Conservation (phyloP, 2,329 filamentous ascomycete species). For the Scytalidium lignicola region DNA sequence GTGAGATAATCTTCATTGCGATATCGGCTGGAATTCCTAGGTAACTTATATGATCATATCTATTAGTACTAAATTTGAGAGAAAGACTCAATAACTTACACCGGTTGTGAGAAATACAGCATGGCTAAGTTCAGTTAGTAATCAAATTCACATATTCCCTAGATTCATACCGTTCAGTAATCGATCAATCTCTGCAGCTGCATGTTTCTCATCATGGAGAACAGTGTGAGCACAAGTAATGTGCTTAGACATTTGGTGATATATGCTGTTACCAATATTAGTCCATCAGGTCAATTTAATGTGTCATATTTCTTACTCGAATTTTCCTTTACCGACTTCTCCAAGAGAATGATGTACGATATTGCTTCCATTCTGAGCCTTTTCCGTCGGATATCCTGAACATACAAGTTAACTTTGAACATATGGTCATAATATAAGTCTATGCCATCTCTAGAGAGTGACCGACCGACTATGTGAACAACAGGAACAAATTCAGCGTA, state of each 20-base stretch:
- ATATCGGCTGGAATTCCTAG: constrained; percentile 5
- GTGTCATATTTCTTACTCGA: constrained; percentile 5
- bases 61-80: not conserved
- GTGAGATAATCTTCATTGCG: constrained; percentile 15
- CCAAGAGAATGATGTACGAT: constrained; percentile 48
- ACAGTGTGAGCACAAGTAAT: constrained; percentile 10
- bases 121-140: constrained; percentile 3
- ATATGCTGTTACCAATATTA: constrained; percentile 4
- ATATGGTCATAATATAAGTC: no score
- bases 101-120: constrained; percentile 7
- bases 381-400: constrained; percentile 2
- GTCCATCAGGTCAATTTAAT: no score
- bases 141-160: not conserved
- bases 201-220: constrained; percentile 5
- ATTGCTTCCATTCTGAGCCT: constrained; percentile 10
- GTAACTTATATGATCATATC: not conserved
- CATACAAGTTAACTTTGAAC: no score
- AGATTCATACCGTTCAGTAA: constrained; percentile 8
- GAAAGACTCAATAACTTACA: not conserved
- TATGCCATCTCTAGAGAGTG: no score
- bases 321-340: constrained; percentile 26
- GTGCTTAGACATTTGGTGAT: constrained; percentile 10
- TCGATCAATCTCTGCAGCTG: constrained; percentile 11
- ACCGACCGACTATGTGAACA: constrained; percentile 52
- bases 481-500: constrained; percentile 67